Percentiles rank a stretch among this genome's conserved stretches.
These are phyloP conservation scores for Candida sithepensis DNA, from an alignment of 805 yeast species.

Conservation along the genomic window DNA sequence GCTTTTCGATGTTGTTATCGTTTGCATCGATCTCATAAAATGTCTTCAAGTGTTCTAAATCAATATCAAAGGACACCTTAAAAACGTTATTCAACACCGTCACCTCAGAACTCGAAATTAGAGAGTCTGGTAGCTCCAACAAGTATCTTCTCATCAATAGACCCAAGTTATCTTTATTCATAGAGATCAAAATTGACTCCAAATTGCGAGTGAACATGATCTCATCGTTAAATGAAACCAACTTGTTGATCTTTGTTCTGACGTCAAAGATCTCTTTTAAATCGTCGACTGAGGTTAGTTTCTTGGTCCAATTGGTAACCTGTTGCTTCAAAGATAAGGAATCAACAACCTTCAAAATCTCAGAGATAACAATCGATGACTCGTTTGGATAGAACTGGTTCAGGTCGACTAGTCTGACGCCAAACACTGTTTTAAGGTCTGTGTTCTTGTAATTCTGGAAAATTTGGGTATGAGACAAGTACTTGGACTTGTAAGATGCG, in stretches of 20 bases:
- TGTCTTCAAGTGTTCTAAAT: constrained; percentile 9
- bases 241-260: constrained; percentile 11
- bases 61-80: constrained; percentile 12
- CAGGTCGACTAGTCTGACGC: constrained; percentile 9
- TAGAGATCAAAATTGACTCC: neutral
- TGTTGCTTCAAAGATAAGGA: constrained; percentile 9
- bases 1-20: constrained; percentile 8
- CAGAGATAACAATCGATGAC: constrained; percentile 11
- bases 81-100: constrained; percentile 14
- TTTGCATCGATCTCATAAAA: constrained; percentile 8
- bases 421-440: constrained; percentile 10
- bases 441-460: constrained; percentile 14
- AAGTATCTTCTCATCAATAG: constrained; percentile 16
- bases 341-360: constrained; percentile 8
- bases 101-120: constrained; percentile 10
- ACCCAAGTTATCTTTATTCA: constrained; percentile 10
- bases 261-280: constrained; percentile 10
- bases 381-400: constrained; percentile 6
- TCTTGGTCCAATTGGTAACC: constrained; percentile 11
- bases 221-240: neutral
- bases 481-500: constrained; percentile 8
- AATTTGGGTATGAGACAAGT: constrained; percentile 1
- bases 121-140: constrained; percentile 17
- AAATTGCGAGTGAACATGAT: constrained; percentile 3
- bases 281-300: constrained; percentile 6